Base-by-base conservation (phyloP, 305 asterid genomes). In the Solanum hybrid region DNA sequence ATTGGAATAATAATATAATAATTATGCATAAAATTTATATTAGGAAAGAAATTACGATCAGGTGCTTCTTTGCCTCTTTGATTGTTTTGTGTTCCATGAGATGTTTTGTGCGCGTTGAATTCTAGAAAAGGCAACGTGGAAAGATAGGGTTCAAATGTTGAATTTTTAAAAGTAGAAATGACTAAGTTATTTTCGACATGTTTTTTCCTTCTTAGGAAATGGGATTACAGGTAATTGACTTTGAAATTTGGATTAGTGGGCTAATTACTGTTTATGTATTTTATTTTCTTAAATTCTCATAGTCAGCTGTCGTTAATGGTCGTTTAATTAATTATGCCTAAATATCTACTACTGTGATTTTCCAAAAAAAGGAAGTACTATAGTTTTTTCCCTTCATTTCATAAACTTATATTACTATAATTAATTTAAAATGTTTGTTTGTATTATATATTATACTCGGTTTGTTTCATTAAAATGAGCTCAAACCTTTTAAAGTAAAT, bases 111-210 rank as follows among this genome's bases (percentile, higher is more conserved):
- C 74, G 11, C 40, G 20, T 46, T 46, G 87, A 83, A 83, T 83
- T 83, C 40, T 46, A 83, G 87, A 83, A 79, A 10, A 0, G 39
- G 18, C 24, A 28, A 18, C 87, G 87, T 83, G 87, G 71, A 82
- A 26, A 36, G 18, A 28, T 42, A 40, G 87, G 24, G 8, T 26
- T 76, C n/a, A 18, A 83, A 20, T 4, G 22, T 78, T 88, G 26
- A 76, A 80, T 33, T 86, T 42, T 34, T 73, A 40, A 80, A 90
- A 73, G 91, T 57, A 67, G 69, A 74, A 92, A 67, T 76, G 14
- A 37, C 89, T n/a, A 64, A 89, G 6, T 39, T 37, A 81, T 74
- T 90, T 90, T 88, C 89, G 36, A 74, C 92, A 90, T 89, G 90
- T 90, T 89, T 67, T 80, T 88, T 86, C 37, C 57, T 73, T 88